These are phyloP conservation scores for Phytopythium boreale DNA, from an alignment of 352 stramenopile species.

Conservation along the genomic window DNA sequence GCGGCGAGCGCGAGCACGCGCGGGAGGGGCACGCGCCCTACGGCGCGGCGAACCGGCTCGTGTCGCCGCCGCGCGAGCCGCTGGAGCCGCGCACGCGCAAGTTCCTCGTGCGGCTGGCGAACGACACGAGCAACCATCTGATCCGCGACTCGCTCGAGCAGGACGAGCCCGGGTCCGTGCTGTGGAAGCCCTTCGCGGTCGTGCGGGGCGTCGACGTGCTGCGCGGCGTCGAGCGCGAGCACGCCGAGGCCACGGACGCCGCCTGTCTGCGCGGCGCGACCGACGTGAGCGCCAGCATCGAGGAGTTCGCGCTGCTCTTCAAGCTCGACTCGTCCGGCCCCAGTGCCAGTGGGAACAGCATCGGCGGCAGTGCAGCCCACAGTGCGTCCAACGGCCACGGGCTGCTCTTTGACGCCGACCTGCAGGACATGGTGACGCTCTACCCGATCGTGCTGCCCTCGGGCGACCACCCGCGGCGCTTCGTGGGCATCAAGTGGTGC, in stretches of 20 bases:
- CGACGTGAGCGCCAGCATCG: conserved; percentile 75
- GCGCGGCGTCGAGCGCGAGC: conserved; percentile 37
- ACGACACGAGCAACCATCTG: conserved; percentile 80
- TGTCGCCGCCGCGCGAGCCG: conserved; percentile 37
- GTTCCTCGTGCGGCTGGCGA: conserved; percentile 71
- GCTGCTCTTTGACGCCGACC: conserved; percentile 74
- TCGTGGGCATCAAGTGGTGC: conserved; percentile 83
- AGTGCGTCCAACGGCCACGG: conserved; percentile 27
- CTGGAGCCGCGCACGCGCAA: conserved; percentile 74
- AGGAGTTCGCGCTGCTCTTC: conserved; percentile 83
- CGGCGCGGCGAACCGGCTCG: conserved; percentile 23
- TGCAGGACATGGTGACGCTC: conserved; percentile 68
- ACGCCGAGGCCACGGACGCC: conserved; percentile 33
- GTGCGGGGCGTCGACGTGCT: conserved; percentile 58
- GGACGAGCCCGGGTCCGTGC: conserved; percentile 34
- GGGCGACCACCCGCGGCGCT: conserved; percentile 63
- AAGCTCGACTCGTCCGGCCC: conserved; percentile 65
- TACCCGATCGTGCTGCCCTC: conserved; percentile 74
- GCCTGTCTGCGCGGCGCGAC: conserved; percentile 64
- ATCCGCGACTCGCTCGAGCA: conserved; percentile 67
- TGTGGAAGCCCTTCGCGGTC: conserved; percentile 46
- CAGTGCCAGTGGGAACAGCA: not conserved
- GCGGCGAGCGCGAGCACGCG: not conserved
- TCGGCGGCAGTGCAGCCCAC: not conserved
- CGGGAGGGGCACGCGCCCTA: not conserved